phyloP scores from a whole-genome alignment of 1,139 yeast genomes.

The Hansenula lynferdii region DNA sequence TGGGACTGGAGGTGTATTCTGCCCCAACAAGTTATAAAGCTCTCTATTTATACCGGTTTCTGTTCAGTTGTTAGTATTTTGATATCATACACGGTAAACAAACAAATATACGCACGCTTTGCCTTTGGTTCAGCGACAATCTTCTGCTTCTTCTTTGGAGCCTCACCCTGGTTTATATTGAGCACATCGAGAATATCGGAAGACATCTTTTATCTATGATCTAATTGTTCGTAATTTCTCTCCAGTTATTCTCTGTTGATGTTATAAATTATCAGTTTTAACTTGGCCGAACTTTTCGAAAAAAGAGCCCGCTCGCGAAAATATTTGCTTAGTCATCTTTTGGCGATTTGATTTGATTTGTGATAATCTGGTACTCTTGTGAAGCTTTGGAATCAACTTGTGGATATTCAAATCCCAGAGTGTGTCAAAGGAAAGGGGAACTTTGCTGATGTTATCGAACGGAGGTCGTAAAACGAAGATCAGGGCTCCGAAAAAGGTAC shows the following conservation, averaged over 20 bases:
- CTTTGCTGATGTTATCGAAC: too few species aligned
- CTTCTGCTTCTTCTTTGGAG: constrained; percentile 25
- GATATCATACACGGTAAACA: background rate
- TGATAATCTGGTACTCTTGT: too few species aligned
- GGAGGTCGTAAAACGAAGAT: constrained; percentile 48
- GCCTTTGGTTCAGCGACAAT: constrained; percentile 16
- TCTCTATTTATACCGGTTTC: constrained; percentile 89
- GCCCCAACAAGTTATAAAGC: constrained; percentile 81
- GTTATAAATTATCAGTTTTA: too few species aligned
- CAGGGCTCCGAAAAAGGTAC: constrained; percentile 65
- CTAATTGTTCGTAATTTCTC: too few species aligned
- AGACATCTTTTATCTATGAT: constrained; percentile 36
- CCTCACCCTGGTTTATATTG: constrained; percentile 44
- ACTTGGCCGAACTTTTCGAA: too few species aligned
- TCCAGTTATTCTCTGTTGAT: too few species aligned
- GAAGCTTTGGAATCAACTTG: too few species aligned
- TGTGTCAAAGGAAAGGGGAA: too few species aligned
- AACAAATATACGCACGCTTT: constrained; percentile 4
- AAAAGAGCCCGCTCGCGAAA: too few species aligned
- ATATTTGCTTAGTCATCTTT: too few species aligned
- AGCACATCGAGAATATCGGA: constrained; percentile 77
- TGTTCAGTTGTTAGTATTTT: constrained; percentile 24
- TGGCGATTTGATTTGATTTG: too few species aligned
- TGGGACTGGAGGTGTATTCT: constrained; percentile 83
- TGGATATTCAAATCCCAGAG: too few species aligned